These are phyloP conservation scores for Juglanconis sp. DNA, from an alignment of 2,329 filamentous ascomycete genomes.

Conservation along the genomic window DNA sequence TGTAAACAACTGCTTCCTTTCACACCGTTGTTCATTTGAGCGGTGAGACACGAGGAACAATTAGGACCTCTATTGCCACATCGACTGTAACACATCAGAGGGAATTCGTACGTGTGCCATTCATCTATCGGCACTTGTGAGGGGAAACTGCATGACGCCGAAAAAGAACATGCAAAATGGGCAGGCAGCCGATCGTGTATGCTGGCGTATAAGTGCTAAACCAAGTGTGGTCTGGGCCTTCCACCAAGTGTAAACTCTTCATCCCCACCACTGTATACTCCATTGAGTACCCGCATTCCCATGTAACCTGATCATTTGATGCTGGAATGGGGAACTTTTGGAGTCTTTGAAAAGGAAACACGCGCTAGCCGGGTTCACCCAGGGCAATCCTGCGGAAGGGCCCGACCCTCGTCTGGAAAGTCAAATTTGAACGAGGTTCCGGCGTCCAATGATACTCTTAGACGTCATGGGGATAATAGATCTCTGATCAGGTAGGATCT, in stretches of 20 bases:
- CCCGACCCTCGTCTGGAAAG: background rate
- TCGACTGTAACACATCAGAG: background rate
- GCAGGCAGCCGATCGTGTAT: background rate
- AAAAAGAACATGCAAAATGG: background rate
- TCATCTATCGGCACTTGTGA: background rate
- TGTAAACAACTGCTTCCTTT: too few species aligned
- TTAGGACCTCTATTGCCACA: background rate
- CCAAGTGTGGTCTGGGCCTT: conserved; percentile 1
- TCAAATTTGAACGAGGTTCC: too few species aligned
- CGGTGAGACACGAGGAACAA: too few species aligned
- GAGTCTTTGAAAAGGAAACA: too few species aligned
- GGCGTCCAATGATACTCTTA: too few species aligned
- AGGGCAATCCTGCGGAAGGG: background rate
- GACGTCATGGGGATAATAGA: too few species aligned
- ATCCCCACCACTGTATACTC: conserved; percentile 6
- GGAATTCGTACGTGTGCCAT: background rate
- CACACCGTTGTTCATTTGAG: too few species aligned
- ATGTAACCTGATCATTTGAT: background rate
- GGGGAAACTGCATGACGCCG: conserved; percentile 1
- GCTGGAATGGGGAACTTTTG: too few species aligned
- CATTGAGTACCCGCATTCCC: background rate
- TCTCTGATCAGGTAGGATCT: too few species aligned
- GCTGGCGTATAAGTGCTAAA: conserved; percentile 8
- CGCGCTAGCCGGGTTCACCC: too few species aligned
- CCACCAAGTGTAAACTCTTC: conserved; percentile 8